A percentile compares a stretch with the other conserved stretches of the same genome.
Evolutionary conservation across 208 protist species (phyloP).

Genomic region (Angomonas deanei): DNA sequence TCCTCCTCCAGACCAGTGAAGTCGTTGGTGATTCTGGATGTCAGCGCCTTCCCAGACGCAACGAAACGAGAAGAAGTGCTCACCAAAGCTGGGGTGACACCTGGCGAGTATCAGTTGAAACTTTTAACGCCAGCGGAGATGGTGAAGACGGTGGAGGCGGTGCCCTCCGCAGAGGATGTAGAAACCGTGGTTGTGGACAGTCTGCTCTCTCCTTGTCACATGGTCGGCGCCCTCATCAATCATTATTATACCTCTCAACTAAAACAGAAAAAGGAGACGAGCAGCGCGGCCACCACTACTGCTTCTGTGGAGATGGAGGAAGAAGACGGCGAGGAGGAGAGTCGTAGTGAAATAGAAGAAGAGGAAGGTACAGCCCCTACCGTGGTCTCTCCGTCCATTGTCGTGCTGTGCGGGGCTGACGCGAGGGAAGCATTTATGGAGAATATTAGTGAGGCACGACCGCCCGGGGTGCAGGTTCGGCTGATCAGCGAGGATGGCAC

Average conservation of each 20-base stretch:
- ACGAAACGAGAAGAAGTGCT: slow-evolving; percentile 14
- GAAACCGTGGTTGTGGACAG: slow-evolving; percentile 27
- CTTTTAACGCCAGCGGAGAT: background rate
- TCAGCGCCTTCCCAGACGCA: slow-evolving; percentile 22
- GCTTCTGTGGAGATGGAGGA: too few species aligned
- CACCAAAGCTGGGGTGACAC: background rate
- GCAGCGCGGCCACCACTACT: too few species aligned
- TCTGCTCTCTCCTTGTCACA: slow-evolving; percentile 29
- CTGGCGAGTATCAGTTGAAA: background rate
- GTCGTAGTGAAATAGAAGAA: background rate
- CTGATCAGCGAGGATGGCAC: slow-evolving; percentile 3
- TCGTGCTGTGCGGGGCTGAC: slow-evolving; percentile 18
- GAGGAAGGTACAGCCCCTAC: background rate
- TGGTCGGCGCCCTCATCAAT: slow-evolving; percentile 30
- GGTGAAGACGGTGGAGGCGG: background rate
- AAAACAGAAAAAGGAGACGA: background rate
- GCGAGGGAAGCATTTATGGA: slow-evolving; percentile 11
- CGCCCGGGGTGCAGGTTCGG: slow-evolving; percentile 4
- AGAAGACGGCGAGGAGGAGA: too few species aligned
- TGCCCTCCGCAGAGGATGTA: background rate
- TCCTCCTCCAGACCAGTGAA: slow-evolving; percentile 4
- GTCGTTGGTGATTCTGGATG: slow-evolving; percentile 31
- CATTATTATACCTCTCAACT: background rate
- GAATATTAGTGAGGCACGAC: slow-evolving; percentile 10
- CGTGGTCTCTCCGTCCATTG: background rate